These are phyloP conservation scores for Boletus barrowsii DNA, from an alignment of 768 basidiomycete genomes.

Conservation along the genomic window DNA sequence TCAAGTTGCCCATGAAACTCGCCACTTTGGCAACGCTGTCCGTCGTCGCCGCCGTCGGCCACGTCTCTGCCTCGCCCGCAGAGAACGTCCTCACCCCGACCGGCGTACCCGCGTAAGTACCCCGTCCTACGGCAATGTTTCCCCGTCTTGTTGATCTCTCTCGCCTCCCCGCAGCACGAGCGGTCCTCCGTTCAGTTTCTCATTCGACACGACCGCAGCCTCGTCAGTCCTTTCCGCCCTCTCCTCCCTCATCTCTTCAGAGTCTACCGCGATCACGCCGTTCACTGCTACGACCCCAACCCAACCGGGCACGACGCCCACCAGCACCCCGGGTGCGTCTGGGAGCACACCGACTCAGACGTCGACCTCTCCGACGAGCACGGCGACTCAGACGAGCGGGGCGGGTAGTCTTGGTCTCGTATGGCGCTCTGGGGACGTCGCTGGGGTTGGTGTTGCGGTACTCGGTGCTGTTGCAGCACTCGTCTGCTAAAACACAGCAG, in stretches of 20 bases:
- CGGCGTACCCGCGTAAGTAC: constrained; percentile 23
- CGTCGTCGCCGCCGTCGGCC: constrained; percentile 3
- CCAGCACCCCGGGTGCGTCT: too few species aligned
- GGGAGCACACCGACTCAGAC: not conserved
- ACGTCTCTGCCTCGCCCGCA: constrained; percentile 8
- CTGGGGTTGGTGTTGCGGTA: too few species aligned
- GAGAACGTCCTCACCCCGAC: constrained; percentile 2
- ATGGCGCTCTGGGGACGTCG: too few species aligned
- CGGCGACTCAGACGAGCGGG: not conserved
- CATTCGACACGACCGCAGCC: constrained; percentile 23
- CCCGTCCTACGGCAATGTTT: too few species aligned
- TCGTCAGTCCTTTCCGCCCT: constrained; percentile 18
- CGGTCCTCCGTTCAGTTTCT: constrained; percentile 13
- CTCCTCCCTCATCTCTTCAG: constrained; percentile 28
- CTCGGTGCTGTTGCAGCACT: too few species aligned
- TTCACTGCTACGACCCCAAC: not conserved
- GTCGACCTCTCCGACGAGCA: not conserved
- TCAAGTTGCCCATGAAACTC: constrained; percentile 14
- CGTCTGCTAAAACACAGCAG: too few species aligned
- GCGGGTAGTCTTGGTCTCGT: too few species aligned
- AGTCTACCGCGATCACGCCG: constrained; percentile 20
- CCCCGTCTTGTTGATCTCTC: not conserved
- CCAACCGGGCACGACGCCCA: too few species aligned
- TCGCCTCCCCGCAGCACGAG: constrained; percentile 18
- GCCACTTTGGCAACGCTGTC: constrained; percentile 2